Evolutionary conservation across 179 eudicot species (phyloP), one percentile per base, ranked within the genome.

Genomic region (Silene coronaria): DNA sequence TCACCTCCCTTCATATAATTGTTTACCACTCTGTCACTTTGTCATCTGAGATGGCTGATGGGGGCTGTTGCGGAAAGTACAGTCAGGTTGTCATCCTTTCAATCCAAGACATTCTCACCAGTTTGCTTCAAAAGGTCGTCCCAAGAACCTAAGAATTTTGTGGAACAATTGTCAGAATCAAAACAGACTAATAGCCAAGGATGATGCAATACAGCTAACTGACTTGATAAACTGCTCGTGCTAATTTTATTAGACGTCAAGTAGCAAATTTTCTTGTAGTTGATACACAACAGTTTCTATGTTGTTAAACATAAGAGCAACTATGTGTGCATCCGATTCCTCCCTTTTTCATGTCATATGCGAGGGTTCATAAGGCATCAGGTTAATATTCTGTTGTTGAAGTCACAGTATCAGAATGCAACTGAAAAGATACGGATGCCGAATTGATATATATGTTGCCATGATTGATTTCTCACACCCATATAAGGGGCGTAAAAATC

Each of bases 71-170:
- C n/a, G n/a, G 72, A 55, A 57, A 68, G 21, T 48, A 59, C 55
- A 42, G 71, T 48, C 48, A 28, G 72, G 55, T 71, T 67, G 78
- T 12, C 12, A 42, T 62, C 30, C 51, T 72, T 58, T 78, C 86
- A 89, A 77, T 93, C 97, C 26, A 89, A 85, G 72, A 93, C 85
- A 81, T 85, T 93, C 82, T 93, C 97, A 72, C 97, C 98, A 0
- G 94, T 92, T 16, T 42, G 97, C 82, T 91, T 93, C 74, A 93
- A 91, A 70, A 93, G 91, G 57, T 93, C 95, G 73, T 89, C 93
- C 98, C 95, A 89, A 58, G 97, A 83, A 70, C 97, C 98, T 89
- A 81, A 68, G 75, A 61, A 58, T 32, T 51, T 14, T 10, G 53
- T 68, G 68, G 26, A 78, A 8, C 32, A 26, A 53, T 21, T 38